A percentile compares a stretch with the other conserved stretches of the same genome.
These are phyloP conservation scores for Penicillium soppii DNA, from an alignment of 495 filamentous ascomycete genomes.

Conservation along the genomic window DNA sequence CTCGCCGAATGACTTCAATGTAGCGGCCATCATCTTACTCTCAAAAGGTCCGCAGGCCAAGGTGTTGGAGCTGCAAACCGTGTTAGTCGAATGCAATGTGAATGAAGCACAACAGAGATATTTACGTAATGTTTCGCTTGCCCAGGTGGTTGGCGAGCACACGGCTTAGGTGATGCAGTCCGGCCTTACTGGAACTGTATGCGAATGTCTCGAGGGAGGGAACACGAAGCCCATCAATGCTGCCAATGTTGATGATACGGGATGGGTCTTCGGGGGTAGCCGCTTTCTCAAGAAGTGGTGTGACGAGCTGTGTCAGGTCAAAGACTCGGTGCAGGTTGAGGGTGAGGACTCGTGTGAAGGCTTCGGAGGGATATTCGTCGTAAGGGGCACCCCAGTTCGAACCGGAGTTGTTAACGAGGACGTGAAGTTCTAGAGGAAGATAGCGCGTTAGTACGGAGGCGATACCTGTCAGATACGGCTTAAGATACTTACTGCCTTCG, in stretches of 20 bases:
- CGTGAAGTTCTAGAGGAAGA: slow-evolving; percentile 55
- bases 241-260: slow-evolving; percentile 75
- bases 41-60: slow-evolving; percentile 80
- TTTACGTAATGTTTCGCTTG: slow-evolving; percentile 65
- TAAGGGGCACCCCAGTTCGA: slow-evolving; percentile 68
- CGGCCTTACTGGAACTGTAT: slow-evolving; percentile 74
- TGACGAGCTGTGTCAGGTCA: slow-evolving; percentile 70
- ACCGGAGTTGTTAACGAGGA: slow-evolving; percentile 81
- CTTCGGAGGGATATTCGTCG: slow-evolving; percentile 65
- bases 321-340: slow-evolving; percentile 81
- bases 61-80: slow-evolving; percentile 50
- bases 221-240: slow-evolving; percentile 66
- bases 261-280: slow-evolving; percentile 49
- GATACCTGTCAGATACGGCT: too few relatives aligned
- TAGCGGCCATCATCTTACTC: slow-evolving; percentile 81
- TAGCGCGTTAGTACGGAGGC: slow-evolving; percentile 1
- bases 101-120: not conserved
- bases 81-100: slow-evolving; percentile 6
- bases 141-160: slow-evolving; percentile 72
- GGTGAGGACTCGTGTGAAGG: slow-evolving; percentile 71
- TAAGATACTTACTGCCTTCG: slow-evolving; percentile 61
- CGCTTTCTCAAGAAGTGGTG: slow-evolving; percentile 65
- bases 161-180: slow-evolving; percentile 69
- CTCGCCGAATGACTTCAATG: slow-evolving; percentile 60
- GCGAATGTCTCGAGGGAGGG: slow-evolving; percentile 71